A percentile compares a stretch with the other conserved stretches of the same genome.
Conservation (phyloP, 495 filamentous ascomycete species). For the Penicillium steckii region DNA sequence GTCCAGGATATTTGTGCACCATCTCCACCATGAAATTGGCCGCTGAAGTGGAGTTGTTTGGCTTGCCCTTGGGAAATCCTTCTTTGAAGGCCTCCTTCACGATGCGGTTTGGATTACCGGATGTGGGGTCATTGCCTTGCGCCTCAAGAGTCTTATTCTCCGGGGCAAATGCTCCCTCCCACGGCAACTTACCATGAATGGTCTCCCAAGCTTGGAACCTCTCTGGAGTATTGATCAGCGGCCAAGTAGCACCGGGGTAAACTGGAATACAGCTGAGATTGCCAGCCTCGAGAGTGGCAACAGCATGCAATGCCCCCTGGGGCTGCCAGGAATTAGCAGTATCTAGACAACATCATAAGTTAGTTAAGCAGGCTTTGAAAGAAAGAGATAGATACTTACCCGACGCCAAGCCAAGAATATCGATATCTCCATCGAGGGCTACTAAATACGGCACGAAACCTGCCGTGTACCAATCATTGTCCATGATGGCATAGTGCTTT, state of each 20-base stretch:
- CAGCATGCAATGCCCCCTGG: slow-evolving; percentile 28
- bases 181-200: slow-evolving; percentile 33
- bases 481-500: slow-evolving; percentile 29
- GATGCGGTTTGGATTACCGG: slow-evolving; percentile 30
- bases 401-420: slow-evolving; percentile 29
- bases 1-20: slow-evolving; percentile 36
- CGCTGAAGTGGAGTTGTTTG: slow-evolving; percentile 29
- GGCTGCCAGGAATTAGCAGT: slow-evolving; percentile 34
- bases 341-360: slow-evolving; percentile 9
- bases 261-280: slow-evolving; percentile 37
- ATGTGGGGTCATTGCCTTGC: slow-evolving; percentile 30
- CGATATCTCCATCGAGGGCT: slow-evolving; percentile 26
- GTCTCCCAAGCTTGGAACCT: slow-evolving; percentile 33
- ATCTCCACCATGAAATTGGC: slow-evolving; percentile 40
- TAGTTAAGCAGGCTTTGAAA: not conserved
- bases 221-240: slow-evolving; percentile 30
- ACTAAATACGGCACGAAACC: slow-evolving; percentile 32
- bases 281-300: slow-evolving; percentile 31
- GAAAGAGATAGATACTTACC: slow-evolving; percentile 8
- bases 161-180: slow-evolving; percentile 34
- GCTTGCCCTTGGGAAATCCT: slow-evolving; percentile 29
- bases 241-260: slow-evolving; percentile 30
- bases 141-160: slow-evolving; percentile 29
- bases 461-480: slow-evolving; percentile 36
- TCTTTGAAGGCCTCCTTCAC: slow-evolving; percentile 33